Base-by-base conservation (phyloP, 306 rosid species). In the Quercus parvula region DNA sequence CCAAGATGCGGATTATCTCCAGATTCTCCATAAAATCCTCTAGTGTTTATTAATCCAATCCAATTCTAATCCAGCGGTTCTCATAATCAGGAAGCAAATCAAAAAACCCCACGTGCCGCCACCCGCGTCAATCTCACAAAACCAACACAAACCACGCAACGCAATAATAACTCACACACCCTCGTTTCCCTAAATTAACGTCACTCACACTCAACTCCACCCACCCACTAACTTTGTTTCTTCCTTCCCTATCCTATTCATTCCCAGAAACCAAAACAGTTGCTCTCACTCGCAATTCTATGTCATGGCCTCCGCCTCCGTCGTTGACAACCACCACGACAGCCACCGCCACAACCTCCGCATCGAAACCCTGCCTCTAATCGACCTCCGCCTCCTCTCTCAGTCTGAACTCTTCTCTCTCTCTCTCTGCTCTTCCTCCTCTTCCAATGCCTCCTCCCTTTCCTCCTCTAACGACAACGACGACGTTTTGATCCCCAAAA, bases 331-430 rank as follows among this genome's bases (percentile, higher is more conserved):
- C 41, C 33, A 4, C 33, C 35, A 31, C 35, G 35, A 31, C 35
- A 69, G 76, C 69, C 81, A 79, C 69, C 81, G n/a, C 75, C 69
- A 66, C 25, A 62, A 20, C 18, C 80, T 84, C 71, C 78, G 24
- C 75, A 62, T 77, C 68, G 84, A 70, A 2, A 38, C 93, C n/a
- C 81, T 88, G 6, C 89, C 93, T 0, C 77, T 84, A 33, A 25
- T 94, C 66, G 94, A 92, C 87, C 93, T 92, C 79, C 88, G 89
- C 33, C 84, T 86, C 71, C 86, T 92, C 81, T 80, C 97, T 11
- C 97, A 92, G 62, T 70, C 97, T 35, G 98, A 94, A 15, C 91
- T 94, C 46, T 84, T 70, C 83, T 74, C 89, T 17, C 88, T 94
- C 83, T 87, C 98, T 57, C 82, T 85, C 33, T 79, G 84, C 35